Evolutionary conservation across 2,329 filamentous ascomycete genomes (phyloP), one percentile per base, ranked within the genome.

Genomic region (Aspergillus luchuensis): DNA sequence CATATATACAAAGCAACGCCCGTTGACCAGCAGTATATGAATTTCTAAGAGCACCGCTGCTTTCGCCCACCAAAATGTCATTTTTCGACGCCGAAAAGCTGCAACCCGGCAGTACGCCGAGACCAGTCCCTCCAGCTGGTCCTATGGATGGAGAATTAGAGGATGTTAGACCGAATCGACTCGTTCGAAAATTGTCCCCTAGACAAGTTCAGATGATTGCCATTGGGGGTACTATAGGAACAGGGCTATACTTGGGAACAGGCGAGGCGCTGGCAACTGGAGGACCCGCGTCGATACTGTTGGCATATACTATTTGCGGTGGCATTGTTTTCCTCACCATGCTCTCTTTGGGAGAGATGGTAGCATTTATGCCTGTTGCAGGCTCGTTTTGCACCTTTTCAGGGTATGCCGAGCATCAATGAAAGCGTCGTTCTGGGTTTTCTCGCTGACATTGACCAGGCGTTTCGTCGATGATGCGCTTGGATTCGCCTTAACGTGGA

Each of bases 191-290:
- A 43, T 78, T 88, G 10, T 85, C 84, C 2, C 77, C 84, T 15
- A 82, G 86, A n/a, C 87, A 89, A 71, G 84, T 89, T 8, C 86
- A 89, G 74, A 88, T 89, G 85, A 87, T 89, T 63, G 87, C 87
- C 45, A 79, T 80, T 58, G 78, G 76, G 5, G 78, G 78, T 21
- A 79, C 77, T 5, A 80, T 80, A 48, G 76, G 73, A 13, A 88
- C 86, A 0, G 86, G 86, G 3, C 73, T 89, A 4, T 89, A 89
- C 64, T 77, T 89, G 5, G 86, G 86, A 30, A 87, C 85, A 1
- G 86, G 86, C 8, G 84, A 84, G 68, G 83, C 85, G 4, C 73
- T 89, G 38, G 80, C 84, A 1, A 86, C 80, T 0, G 86, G 84
- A 28, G 86, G 86, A 0, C 86, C 86, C 4, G 85, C 82, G 0